These are phyloP conservation scores for Penicillium palitans DNA, from an alignment of 2,329 filamentous ascomycete genomes.

Conservation along the genomic window DNA sequence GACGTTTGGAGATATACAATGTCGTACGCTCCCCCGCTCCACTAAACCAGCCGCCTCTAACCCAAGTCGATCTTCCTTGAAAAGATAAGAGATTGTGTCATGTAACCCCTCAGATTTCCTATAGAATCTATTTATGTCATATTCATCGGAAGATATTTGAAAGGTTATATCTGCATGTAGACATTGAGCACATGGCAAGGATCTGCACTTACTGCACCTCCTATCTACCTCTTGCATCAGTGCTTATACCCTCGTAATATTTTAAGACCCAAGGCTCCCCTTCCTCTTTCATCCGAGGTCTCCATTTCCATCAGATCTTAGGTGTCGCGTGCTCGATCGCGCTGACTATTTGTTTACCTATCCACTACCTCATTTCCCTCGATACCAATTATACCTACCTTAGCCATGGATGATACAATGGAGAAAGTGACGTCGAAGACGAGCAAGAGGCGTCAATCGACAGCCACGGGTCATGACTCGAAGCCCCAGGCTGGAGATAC, in stretches of 20 bases:
- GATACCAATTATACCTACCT: not conserved
- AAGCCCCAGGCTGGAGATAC: conserved; percentile 22
- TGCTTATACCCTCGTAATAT: not conserved
- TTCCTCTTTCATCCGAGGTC: not conserved
- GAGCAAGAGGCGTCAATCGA: conserved; percentile 5
- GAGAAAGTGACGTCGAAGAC: conserved; percentile 5
- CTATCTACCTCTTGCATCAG: not conserved
- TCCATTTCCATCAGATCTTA: not conserved
- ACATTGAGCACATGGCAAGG: not conserved
- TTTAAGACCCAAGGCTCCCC: not conserved
- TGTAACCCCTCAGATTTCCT: too few relatives aligned
- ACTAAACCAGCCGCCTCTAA: not conserved
- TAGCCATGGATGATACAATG: not conserved
- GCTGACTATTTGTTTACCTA: not conserved
- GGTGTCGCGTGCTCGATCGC: not conserved
- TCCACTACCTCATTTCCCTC: not conserved
- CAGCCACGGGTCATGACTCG: not conserved
- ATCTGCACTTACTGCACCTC: not conserved
- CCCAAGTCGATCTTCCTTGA: not conserved
- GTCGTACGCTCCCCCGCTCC: not conserved
- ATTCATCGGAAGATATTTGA: not conserved
- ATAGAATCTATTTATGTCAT: not conserved
- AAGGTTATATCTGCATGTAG: not conserved
- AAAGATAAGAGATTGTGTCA: not conserved
- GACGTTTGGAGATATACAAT: not conserved